A percentile compares a stretch with the other conserved stretches of the same genome.
These are phyloP conservation scores for Lachnellula hyalina DNA, from an alignment of 2,329 filamentous ascomycete genomes.

Conservation along the genomic window DNA sequence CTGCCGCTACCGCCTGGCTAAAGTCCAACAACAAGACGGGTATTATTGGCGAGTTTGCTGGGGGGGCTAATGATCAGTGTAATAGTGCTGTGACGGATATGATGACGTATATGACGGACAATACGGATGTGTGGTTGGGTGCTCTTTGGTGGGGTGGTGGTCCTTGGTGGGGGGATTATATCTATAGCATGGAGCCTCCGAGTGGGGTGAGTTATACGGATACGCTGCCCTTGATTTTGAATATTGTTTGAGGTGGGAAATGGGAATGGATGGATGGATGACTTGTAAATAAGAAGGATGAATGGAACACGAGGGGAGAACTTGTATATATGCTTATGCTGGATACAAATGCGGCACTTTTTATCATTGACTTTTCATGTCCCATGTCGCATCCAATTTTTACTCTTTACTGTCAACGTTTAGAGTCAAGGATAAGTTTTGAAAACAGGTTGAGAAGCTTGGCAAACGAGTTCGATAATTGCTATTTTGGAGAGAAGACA, in stretches of 20 bases:
- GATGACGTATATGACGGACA: conserved; percentile 41
- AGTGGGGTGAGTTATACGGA: conserved; percentile 3
- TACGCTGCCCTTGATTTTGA: conserved; percentile 7
- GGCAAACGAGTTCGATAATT: too few relatives aligned
- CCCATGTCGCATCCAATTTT: too few relatives aligned
- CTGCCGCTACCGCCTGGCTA: conserved; percentile 48
- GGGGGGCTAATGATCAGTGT: conserved; percentile 44
- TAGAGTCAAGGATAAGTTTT: too few relatives aligned
- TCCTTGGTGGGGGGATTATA: conserved; percentile 45
- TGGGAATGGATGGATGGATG: background rate
- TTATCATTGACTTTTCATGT: too few relatives aligned
- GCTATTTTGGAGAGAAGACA: too few relatives aligned
- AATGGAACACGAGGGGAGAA: too few relatives aligned
- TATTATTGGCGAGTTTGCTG: conserved; percentile 50
- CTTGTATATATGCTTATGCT: background rate
- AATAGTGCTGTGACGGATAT: conserved; percentile 44
- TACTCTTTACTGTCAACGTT: too few relatives aligned
- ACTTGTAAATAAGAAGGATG: background rate
- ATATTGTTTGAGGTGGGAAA: background rate
- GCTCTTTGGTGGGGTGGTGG: conserved; percentile 50
- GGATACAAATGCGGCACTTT: too few relatives aligned
- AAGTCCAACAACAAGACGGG: conserved; percentile 46
- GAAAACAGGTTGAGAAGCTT: too few relatives aligned
- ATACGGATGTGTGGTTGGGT: conserved; percentile 49
- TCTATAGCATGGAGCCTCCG: conserved; percentile 45